These are phyloP conservation scores for Stylosanthes scabra DNA, from an alignment of 331 rosid genomes.

Conservation along the genomic window DNA sequence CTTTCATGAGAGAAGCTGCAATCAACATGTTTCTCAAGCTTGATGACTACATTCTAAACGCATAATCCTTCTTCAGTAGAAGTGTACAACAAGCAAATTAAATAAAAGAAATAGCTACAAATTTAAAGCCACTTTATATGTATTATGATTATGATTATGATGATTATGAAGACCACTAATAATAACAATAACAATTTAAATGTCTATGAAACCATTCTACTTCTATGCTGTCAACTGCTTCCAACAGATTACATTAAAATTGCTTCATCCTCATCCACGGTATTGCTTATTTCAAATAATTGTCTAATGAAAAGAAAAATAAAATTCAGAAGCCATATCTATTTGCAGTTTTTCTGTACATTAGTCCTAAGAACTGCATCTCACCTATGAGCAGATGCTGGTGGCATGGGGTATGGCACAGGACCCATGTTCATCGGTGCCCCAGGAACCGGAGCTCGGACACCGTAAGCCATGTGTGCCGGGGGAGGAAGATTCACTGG, in stretches of 20 bases:
- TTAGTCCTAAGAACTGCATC: constrained; percentile 42
- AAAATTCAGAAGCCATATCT: constrained; percentile 46
- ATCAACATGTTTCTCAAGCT: constrained; percentile 36
- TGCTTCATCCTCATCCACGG: constrained; percentile 18
- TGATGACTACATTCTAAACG: constrained; percentile 50
- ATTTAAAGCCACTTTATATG: constrained; percentile 9
- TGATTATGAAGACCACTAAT: background rate
- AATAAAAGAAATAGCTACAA: no score
- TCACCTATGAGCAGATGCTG: constrained; percentile 74
- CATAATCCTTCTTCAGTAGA: constrained; percentile 16
- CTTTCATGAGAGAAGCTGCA: constrained; percentile 58
- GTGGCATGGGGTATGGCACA: constrained; percentile 77
- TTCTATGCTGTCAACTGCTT: constrained; percentile 34
- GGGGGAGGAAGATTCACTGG: constrained; percentile 70
- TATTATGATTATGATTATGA: background rate
- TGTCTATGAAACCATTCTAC: constrained; percentile 33
- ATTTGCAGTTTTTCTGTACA: constrained; percentile 51
- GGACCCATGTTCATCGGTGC: constrained; percentile 73
- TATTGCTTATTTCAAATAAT: constrained; percentile 53
- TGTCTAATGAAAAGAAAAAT: constrained; percentile 44
- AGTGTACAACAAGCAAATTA: background rate
- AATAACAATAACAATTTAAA: constrained; percentile 23
- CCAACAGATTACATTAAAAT: constrained; percentile 35
- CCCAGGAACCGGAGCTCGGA: constrained; percentile 67
- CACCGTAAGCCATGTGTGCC: constrained; percentile 71